A percentile compares a stretch with the other conserved stretches of the same genome.
These are phyloP conservation scores for Clarireedia hainanense DNA, from an alignment of 2,329 filamentous ascomycete genomes.

Conservation along the genomic window DNA sequence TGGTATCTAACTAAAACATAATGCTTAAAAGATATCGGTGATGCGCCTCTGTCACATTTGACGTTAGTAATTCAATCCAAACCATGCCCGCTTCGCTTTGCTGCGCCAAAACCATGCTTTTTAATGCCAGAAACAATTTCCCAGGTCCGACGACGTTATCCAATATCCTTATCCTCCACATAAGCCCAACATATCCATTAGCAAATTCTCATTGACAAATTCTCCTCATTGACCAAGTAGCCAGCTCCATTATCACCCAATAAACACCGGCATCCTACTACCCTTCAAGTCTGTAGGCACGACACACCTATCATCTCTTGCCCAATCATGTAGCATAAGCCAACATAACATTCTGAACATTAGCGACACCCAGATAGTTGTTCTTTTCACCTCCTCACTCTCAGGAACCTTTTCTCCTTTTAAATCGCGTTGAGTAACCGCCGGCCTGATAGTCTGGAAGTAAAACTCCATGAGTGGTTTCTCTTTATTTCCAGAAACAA, in stretches of 20 bases:
- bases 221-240: background rate
- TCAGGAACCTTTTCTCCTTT: background rate
- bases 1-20: background rate
- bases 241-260: slow-evolving; percentile 29
- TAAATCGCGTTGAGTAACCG: slow-evolving; percentile 32
- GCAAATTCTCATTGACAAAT: background rate
- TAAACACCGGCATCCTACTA: slow-evolving; percentile 48
- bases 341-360: slow-evolving; percentile 52
- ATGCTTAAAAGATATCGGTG: background rate
- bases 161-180: background rate
- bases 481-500: slow-evolving; percentile 40
- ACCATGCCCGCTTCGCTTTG: background rate
- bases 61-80: background rate
- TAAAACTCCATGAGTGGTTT: slow-evolving; percentile 45
- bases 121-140: background rate
- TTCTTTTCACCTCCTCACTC: slow-evolving; percentile 8
- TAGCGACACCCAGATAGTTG: slow-evolving; percentile 46
- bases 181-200: background rate
- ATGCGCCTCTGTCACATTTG: background rate
- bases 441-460: slow-evolving; percentile 35
- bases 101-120: background rate
- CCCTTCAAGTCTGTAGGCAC: slow-evolving; percentile 46
- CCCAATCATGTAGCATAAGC: slow-evolving; percentile 49
- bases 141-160: background rate
- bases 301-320: slow-evolving; percentile 45